Percentiles rank a stretch among this genome's conserved stretches.
These are phyloP conservation scores for Botrytis fragariae DNA, from an alignment of 2,329 filamentous ascomycete genomes.

Conservation along the genomic window DNA sequence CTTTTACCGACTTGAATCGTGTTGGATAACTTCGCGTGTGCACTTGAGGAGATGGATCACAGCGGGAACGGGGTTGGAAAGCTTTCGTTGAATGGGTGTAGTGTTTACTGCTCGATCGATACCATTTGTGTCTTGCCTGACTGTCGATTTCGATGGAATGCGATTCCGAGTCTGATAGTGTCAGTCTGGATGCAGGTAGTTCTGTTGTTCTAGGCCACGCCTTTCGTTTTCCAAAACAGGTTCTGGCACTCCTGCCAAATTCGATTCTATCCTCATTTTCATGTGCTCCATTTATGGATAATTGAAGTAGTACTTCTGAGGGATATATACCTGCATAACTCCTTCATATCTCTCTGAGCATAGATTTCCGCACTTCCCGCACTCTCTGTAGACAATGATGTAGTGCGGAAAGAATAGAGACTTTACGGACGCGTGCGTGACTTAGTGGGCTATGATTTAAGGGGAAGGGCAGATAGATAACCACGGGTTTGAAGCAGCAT, in stretches of 20 bases:
- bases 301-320: not conserved
- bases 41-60: too few species aligned
- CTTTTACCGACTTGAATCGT: too few species aligned
- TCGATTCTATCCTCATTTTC: not conserved
- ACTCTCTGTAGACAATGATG: not conserved
- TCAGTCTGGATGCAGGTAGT: not conserved
- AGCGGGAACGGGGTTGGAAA: too few species aligned
- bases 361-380: not conserved
- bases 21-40: not conserved
- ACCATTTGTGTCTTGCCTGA: not conserved
- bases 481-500: not conserved
- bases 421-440: not conserved
- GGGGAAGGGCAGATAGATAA: rapidly evolving
- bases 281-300: not conserved
- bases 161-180: not conserved
- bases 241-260: not conserved
- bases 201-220: not conserved
- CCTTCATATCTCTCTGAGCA: not conserved
- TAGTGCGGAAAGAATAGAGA: not conserved
- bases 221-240: not conserved
- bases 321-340: not conserved
- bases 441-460: not conserved
- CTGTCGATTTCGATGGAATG: not conserved
- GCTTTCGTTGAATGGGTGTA: not conserved
- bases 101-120: not conserved